Percentiles rank a stretch among this genome's conserved stretches.
Evolutionary conservation across 306 rosid genomes (phyloP).

Genomic region (Lablab purpureus): DNA sequence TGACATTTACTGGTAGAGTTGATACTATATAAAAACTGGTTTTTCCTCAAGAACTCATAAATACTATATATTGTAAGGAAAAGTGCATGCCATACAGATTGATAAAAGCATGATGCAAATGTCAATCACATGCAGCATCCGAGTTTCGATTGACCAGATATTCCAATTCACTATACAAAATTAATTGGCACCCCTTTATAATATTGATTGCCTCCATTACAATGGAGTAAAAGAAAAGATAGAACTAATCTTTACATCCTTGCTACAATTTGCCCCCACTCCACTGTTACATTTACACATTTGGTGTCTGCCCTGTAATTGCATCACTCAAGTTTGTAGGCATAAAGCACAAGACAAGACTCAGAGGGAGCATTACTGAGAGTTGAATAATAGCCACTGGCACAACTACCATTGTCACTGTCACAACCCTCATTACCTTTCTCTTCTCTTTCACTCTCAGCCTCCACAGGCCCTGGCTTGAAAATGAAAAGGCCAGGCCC

Average conservation of each 20-base stretch:
- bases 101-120: not conserved
- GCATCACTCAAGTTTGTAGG: constrained; percentile 64
- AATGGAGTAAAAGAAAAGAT: not conserved
- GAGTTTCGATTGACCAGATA: not conserved
- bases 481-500: constrained; percentile 86
- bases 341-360: constrained; percentile 69
- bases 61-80: too few species aligned
- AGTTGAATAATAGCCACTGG: constrained; percentile 70
- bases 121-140: constrained; percentile 12
- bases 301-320: not conserved
- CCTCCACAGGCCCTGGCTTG: constrained; percentile 66
- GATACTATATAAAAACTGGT: too few species aligned
- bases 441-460: constrained; percentile 65
- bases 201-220: constrained; percentile 30
- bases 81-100: not conserved
- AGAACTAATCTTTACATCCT: constrained; percentile 34
- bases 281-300: constrained; percentile 1
- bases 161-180: constrained; percentile 27
- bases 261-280: constrained; percentile 11
- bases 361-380: constrained; percentile 53
- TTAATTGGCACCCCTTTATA: constrained; percentile 4
- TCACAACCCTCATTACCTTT: constrained; percentile 48
- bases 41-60: too few species aligned
- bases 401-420: constrained; percentile 59
- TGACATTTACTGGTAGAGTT: too few species aligned